phyloP scores from a whole-genome alignment of 495 filamentous ascomycete species.

The Xylaria castorea region DNA sequence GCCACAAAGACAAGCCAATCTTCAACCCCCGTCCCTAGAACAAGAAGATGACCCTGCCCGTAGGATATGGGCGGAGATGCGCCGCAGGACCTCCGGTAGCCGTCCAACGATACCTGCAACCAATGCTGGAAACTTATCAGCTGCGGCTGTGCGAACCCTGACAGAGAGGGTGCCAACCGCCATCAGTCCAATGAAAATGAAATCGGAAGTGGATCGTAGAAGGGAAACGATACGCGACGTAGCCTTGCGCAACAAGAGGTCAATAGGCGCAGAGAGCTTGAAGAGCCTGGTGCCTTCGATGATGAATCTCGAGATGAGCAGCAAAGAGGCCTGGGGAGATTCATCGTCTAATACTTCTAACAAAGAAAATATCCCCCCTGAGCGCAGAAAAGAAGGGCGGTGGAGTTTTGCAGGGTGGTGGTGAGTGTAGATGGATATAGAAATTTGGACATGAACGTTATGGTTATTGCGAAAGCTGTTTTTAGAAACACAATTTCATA shows the following conservation, averaged over 20 bases:
- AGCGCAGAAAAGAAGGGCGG: constrained; percentile 28
- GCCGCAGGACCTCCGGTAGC: constrained; percentile 38
- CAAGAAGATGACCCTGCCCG: constrained; percentile 49
- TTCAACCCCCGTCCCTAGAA: background rate
- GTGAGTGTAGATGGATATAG: constrained; percentile 16
- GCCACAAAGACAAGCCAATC: background rate
- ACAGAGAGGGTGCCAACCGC: constrained; percentile 17
- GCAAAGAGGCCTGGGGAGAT: constrained; percentile 23
- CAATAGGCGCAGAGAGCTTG: constrained; percentile 50
- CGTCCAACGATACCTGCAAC: constrained; percentile 34
- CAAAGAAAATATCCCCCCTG: constrained; percentile 33
- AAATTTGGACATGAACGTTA: constrained; percentile 13
- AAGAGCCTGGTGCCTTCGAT: constrained; percentile 52
- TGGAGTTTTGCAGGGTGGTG: constrained; percentile 39
- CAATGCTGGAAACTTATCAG: constrained; percentile 31
- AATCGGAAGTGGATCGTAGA: constrained; percentile 34
- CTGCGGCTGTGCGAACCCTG: constrained; percentile 20
- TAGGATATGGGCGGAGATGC: constrained; percentile 57
- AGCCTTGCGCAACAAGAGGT: constrained; percentile 51
- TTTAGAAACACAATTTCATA: background rate
- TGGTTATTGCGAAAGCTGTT: background rate
- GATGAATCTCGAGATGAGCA: constrained; percentile 19
- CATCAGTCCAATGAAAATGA: constrained; percentile 20
- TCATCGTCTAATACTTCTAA: constrained; percentile 21
- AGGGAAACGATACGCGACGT: constrained; percentile 45